Percentiles rank a stretch among this genome's conserved stretches.
phyloP scores from a whole-genome alignment of 2,329 filamentous ascomycete genomes.

The Acephala macrosclerotiorum region DNA sequence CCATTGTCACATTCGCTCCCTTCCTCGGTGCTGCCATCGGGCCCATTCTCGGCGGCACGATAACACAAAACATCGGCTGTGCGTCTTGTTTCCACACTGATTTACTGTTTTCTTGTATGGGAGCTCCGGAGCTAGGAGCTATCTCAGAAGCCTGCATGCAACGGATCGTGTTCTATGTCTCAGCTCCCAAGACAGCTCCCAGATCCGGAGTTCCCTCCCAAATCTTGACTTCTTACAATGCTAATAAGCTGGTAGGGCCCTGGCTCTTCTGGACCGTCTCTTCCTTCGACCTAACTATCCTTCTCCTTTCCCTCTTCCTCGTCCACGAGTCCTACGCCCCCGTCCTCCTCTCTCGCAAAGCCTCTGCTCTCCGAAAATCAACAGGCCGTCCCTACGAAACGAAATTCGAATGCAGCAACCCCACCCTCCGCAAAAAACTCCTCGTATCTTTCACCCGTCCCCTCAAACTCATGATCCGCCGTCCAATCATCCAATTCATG shows the following conservation, averaged over 20 bases:
- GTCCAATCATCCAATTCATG: conserved; percentile 58
- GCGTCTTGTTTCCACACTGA: no score
- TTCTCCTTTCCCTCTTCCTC: conserved; percentile 52
- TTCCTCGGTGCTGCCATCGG: conserved; percentile 65
- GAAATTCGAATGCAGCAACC: conserved; percentile 39
- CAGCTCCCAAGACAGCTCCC: no score
- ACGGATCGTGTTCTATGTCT: no score
- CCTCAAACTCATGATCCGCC: conserved; percentile 57
- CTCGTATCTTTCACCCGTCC: conserved; percentile 41
- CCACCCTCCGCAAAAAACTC: conserved; percentile 49
- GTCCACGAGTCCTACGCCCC: conserved; percentile 31
- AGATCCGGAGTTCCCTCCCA: no score
- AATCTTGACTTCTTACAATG: no score
- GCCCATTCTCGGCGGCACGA: conserved; percentile 49
- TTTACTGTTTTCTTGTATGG: no score
- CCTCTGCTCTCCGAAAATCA: conserved; percentile 56
- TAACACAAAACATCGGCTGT: conserved; percentile 55
- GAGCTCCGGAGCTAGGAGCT: no score
- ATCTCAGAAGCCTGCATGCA: no score
- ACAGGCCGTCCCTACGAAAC: conserved; percentile 53
- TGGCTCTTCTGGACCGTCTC: conserved; percentile 60
- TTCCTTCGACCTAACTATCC: conserved; percentile 48
- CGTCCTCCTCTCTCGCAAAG: conserved; percentile 50
- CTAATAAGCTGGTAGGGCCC: no score
- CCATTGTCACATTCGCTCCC: conserved; percentile 54